Conservation (phyloP, 768 basidiomycete genomes). For the Chalciporus piperatus region DNA sequence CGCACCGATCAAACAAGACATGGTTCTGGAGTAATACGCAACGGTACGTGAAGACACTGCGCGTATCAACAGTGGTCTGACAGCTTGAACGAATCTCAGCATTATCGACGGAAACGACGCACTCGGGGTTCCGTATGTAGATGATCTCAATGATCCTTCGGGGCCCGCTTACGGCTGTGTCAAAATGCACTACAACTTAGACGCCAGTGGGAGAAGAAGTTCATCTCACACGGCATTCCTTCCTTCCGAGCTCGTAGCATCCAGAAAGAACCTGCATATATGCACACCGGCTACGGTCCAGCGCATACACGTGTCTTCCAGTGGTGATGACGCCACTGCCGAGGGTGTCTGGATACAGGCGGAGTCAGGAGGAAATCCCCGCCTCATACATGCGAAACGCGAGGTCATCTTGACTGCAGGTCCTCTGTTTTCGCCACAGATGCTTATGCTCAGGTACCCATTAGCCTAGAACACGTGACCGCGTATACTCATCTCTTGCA, state of each 20-base stretch:
- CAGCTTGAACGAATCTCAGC: no score
- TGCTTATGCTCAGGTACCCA: slow-evolving; percentile 35
- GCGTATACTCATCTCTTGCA: slow-evolving; percentile 14
- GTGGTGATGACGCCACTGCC: neutral
- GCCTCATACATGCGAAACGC: slow-evolving; percentile 8
- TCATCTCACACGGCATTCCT: slow-evolving; percentile 16
- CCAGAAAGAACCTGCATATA: slow-evolving; percentile 6
- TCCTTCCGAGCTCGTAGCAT: slow-evolving; percentile 1
- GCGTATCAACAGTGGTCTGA: no score
- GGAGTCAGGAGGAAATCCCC: neutral
- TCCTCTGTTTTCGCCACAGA: slow-evolving; percentile 40
- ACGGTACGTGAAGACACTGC: neutral
- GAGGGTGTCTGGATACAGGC: slow-evolving; percentile 4
- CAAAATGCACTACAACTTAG: slow-evolving; percentile 2
- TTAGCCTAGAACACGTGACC: slow-evolving; percentile 5
- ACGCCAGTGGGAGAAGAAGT: slow-evolving; percentile 7
- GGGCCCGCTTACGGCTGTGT: slow-evolving; percentile 1
- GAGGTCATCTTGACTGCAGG: slow-evolving; percentile 35
- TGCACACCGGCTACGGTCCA: slow-evolving; percentile 8
- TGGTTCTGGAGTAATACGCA: neutral
- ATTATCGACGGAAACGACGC: no score
- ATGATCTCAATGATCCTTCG: no score
- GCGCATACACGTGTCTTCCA: neutral
- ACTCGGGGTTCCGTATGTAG: no score
- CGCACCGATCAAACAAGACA: neutral